Conservation (phyloP, 345 rosid genomes). For the Syzygium jambos region DNA sequence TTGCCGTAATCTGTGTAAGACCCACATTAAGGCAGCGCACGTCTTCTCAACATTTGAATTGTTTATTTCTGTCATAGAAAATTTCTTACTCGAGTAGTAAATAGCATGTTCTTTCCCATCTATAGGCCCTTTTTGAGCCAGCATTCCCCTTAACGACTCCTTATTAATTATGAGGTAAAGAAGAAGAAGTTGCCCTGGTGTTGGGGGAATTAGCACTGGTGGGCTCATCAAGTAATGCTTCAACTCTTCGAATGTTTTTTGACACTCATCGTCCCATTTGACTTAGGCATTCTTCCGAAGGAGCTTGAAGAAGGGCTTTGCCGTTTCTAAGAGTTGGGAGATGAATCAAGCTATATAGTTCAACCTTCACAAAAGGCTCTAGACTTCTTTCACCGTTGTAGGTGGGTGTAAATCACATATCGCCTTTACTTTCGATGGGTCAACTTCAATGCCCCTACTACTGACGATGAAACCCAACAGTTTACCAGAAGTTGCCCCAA, state of each 20-base stretch:
- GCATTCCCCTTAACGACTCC: neutral
- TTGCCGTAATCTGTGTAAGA: neutral
- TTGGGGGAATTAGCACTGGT: too few relatives aligned
- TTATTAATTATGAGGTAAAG: neutral
- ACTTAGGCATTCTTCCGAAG: neutral
- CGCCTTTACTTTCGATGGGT: neutral
- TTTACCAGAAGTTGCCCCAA: too few relatives aligned
- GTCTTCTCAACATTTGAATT: neutral
- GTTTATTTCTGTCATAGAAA: fast-evolving
- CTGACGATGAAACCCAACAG: too few relatives aligned
- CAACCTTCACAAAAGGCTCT: neutral
- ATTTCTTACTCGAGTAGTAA: neutral
- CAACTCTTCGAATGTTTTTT: too few relatives aligned
- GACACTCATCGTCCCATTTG: too few relatives aligned
- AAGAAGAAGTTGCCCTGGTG: neutral
- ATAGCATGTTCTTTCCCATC: neutral
- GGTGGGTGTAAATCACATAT: neutral
- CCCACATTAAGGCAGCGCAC: neutral
- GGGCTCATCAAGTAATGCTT: too few relatives aligned
- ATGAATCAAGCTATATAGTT: constrained; percentile 1
- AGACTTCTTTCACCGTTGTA: neutral
- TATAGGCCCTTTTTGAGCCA: neutral
- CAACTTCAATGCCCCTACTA: neutral
- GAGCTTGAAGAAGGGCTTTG: neutral
- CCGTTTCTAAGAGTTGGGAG: neutral